Evolutionary conservation across 768 basidiomycete genomes (phyloP).

Genomic region (Tephrocybe rancida): DNA sequence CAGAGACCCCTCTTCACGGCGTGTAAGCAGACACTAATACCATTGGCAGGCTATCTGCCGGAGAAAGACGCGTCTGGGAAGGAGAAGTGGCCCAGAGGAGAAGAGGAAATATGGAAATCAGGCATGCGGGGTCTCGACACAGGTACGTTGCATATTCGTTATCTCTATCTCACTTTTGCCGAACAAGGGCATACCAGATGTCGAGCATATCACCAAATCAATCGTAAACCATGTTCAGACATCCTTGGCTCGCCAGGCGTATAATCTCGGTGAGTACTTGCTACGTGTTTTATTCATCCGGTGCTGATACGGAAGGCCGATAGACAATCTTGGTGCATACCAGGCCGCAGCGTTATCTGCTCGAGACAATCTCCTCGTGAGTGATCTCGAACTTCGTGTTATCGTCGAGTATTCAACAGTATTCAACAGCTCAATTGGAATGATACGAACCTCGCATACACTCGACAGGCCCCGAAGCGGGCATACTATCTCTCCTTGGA

Average conservation of each 20-base stretch:
- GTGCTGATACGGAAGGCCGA: not conserved
- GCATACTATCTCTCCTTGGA: conserved; percentile 97
- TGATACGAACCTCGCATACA: conserved; percentile 73
- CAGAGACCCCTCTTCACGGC: not conserved
- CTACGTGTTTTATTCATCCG: not conserved
- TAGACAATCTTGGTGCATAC: conserved; percentile 84
- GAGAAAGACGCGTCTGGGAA: conserved; percentile 77
- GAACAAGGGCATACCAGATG: conserved; percentile 41
- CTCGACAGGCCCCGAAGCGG: conserved; percentile 83
- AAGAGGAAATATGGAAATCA: conserved; percentile 74
- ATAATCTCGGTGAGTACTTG: conserved; percentile 66
- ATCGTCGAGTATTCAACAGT: conserved; percentile 5
- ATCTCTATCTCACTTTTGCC: not conserved
- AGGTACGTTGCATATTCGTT: conserved; percentile 37
- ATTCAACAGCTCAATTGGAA: conserved; percentile 78
- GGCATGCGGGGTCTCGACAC: conserved; percentile 59
- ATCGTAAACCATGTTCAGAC: conserved; percentile 87
- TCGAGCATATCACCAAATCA: conserved; percentile 66
- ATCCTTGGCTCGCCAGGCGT: conserved; percentile 87
- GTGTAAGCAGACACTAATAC: not conserved
- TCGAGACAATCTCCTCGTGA: conserved; percentile 83
- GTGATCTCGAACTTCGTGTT: conserved; percentile 16
- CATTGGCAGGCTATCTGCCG: conserved; percentile 68
- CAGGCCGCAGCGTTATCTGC: conserved; percentile 89
- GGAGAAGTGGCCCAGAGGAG: conserved; percentile 85